Conservation (phyloP, 768 basidiomycete species). For the Albatrellus ellisii region DNA sequence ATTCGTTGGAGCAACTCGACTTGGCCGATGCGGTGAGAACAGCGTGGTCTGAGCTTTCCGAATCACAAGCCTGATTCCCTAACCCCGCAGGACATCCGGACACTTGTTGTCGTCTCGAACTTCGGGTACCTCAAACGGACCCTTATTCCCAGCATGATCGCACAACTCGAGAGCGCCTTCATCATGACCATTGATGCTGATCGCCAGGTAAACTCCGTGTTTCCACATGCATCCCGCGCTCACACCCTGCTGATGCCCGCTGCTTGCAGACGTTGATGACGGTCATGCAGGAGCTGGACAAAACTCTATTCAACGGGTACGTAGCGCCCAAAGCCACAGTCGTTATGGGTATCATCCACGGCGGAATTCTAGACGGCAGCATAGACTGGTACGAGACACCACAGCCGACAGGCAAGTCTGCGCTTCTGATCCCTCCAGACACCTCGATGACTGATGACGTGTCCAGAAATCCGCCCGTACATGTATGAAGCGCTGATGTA, state of each 20-base stretch:
- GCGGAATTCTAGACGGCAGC: conserved; percentile 63
- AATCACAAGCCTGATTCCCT: background rate
- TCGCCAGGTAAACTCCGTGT: conserved; percentile 33
- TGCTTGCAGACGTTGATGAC: conserved; percentile 48
- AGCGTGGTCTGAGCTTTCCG: background rate
- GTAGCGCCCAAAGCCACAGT: conserved; percentile 67
- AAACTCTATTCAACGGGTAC: conserved; percentile 81
- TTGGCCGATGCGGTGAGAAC: conserved; percentile 45
- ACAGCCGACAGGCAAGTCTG: conserved; percentile 69
- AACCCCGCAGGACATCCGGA: conserved; percentile 76
- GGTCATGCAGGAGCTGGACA: conserved; percentile 75
- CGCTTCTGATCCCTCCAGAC: background rate
- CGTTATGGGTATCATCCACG: conserved; percentile 53
- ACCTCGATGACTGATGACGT: background rate
- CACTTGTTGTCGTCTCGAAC: conserved; percentile 84
- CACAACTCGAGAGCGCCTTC: conserved; percentile 67
- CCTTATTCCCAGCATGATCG: conserved; percentile 68
- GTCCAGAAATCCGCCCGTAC: conserved; percentile 82
- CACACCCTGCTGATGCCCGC: background rate
- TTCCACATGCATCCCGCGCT: conserved; percentile 1
- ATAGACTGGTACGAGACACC: conserved; percentile 95
- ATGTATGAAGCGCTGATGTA: conserved; percentile 83
- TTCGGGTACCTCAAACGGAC: conserved; percentile 60
- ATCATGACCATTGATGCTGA: conserved; percentile 62
- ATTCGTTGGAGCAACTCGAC: conserved; percentile 45